Conservation (phyloP, 2,329 filamentous ascomycete genomes). For the Talaromyces sp. region DNA sequence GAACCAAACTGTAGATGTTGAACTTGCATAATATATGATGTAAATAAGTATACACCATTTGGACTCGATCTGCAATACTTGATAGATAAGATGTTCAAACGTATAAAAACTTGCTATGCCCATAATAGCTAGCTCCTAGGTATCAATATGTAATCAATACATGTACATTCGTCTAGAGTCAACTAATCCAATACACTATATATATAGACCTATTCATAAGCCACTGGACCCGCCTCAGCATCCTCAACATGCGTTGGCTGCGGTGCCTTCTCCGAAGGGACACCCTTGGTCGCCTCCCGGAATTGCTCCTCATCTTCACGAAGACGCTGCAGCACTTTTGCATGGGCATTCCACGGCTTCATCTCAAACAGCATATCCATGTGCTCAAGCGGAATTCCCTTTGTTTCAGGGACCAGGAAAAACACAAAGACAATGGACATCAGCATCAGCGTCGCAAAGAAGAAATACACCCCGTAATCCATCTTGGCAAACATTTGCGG, state of each 20-base stretch:
- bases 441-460: constrained; percentile 59
- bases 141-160: not conserved
- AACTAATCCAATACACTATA: not conserved
- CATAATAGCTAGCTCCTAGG: not conserved
- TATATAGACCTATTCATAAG: not conserved
- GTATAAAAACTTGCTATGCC: no score
- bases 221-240: not conserved
- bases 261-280: not conserved
- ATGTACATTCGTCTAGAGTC: not conserved
- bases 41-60: no score
- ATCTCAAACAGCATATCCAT: constrained; percentile 55
- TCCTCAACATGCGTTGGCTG: not conserved
- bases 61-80: no score
- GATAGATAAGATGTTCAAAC: no score
- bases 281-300: not conserved
- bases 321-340: not conserved
- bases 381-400: constrained; percentile 55
- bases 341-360: constrained; percentile 18
- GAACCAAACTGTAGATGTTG: not conserved
- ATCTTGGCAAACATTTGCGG: constrained; percentile 25
- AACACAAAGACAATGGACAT: constrained; percentile 51
- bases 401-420: constrained; percentile 59
- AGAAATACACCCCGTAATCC: constrained; percentile 57
- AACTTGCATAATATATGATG: not conserved
- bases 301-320: not conserved